Evolutionary conservation across 2,329 filamentous ascomycete genomes (phyloP).

Genomic region (Ascosphaera acerosa): DNA sequence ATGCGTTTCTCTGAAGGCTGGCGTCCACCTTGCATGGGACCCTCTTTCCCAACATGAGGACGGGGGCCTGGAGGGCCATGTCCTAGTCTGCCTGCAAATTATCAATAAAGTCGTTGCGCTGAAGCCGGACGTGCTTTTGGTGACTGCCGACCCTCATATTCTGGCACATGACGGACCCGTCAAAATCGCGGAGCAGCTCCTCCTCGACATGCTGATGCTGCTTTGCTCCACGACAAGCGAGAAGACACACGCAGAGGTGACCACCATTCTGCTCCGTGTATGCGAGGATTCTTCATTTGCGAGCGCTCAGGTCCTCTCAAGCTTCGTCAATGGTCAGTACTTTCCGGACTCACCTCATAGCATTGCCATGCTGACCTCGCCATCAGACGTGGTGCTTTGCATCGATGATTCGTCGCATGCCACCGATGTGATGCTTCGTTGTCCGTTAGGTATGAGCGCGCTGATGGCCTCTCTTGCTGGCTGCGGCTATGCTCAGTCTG

Average conservation of each 20-base stretch:
- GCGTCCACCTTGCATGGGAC: conserved; percentile 11
- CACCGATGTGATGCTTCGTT: background rate
- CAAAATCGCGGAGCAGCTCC: conserved; percentile 28
- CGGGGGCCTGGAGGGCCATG: conserved; percentile 22
- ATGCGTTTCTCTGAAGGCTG: conserved; percentile 57
- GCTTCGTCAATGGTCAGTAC: too few species aligned
- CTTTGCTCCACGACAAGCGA: conserved; percentile 9
- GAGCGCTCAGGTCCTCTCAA: background rate
- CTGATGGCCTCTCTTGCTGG: too few species aligned
- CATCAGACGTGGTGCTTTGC: background rate
- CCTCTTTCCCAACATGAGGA: conserved; percentile 7
- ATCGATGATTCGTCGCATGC: background rate
- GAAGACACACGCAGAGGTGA: background rate
- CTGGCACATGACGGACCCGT: conserved; percentile 22
- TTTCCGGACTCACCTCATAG: too few species aligned
- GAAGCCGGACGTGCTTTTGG: conserved; percentile 40
- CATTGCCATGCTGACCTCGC: background rate
- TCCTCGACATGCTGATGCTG: conserved; percentile 26
- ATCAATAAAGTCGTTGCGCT: conserved; percentile 49
- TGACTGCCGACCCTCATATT: conserved; percentile 36
- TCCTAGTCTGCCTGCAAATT: conserved; percentile 48
- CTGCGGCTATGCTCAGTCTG: too few species aligned
- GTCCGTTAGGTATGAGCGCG: background rate
- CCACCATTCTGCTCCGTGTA: background rate
- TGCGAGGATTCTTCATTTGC: background rate